These are phyloP conservation scores for Globisporangium echinulatum DNA, from an alignment of 352 stramenopile genomes.

Conservation along the genomic window DNA sequence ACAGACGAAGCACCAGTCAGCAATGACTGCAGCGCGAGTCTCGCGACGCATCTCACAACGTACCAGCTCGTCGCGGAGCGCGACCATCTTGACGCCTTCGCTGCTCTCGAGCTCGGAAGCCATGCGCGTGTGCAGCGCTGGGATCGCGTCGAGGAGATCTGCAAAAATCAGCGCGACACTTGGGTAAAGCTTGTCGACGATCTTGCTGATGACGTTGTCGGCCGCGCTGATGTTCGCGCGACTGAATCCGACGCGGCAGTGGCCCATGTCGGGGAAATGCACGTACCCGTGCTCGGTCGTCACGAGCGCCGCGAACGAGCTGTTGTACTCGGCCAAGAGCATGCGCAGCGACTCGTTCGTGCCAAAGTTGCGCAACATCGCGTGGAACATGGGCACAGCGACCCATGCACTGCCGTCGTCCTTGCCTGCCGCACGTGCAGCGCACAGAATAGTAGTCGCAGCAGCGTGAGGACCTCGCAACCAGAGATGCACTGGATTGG, in stretches of 20 bases:
- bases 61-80: conserved; percentile 11
- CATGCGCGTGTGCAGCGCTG: conserved; percentile 17
- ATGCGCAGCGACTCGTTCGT: conserved; percentile 6
- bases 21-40: background rate
- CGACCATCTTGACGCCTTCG: conserved; percentile 4
- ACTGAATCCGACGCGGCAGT: conserved; percentile 26
- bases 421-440: conserved; percentile 11
- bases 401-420: conserved; percentile 31
- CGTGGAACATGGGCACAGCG: conserved; percentile 17
- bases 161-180: conserved; percentile 14
- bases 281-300: conserved; percentile 25
- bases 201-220: conserved; percentile 22
- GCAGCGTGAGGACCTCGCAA: background rate
- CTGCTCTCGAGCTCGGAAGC: conserved; percentile 3
- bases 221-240: conserved; percentile 18
- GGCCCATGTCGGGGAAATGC: conserved; percentile 21
- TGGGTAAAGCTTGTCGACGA: conserved; percentile 23
- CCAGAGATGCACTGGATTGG: background rate
- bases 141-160: conserved; percentile 11
- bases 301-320: conserved; percentile 18
- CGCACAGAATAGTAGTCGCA: background rate
- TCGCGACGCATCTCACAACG: background rate
- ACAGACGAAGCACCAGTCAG: background rate
- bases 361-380: conserved; percentile 21
- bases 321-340: conserved; percentile 24